A percentile compares a stretch with the other conserved stretches of the same genome.
Evolutionary conservation across 257 asterid genomes (phyloP).

Genomic region (Leonotis leonurus): DNA sequence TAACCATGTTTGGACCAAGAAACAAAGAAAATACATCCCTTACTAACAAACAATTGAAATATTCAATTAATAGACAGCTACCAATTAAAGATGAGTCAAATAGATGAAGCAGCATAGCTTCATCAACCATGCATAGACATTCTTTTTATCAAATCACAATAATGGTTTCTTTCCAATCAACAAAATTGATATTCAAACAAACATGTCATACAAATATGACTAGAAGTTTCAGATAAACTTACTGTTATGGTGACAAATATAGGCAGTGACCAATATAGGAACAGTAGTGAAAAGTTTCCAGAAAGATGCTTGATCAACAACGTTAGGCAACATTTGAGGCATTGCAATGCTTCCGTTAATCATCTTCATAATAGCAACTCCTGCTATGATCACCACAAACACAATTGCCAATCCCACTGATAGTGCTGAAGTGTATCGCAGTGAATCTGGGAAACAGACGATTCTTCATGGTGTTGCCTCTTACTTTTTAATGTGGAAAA

Average conservation of each 20-base stretch:
- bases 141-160: background rate
- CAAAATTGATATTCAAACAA: background rate
- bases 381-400: slow-evolving; percentile 79
- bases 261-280: slow-evolving; percentile 83
- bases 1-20: background rate
- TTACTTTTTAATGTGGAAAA: background rate
- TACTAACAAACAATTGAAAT: background rate
- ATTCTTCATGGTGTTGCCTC: slow-evolving; percentile 11
- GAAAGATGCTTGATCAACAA: slow-evolving; percentile 77
- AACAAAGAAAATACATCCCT: background rate
- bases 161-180: background rate
- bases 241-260: slow-evolving; percentile 85
- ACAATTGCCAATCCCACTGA: slow-evolving; percentile 72
- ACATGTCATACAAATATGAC: too few species aligned
- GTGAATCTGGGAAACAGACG: slow-evolving; percentile 52
- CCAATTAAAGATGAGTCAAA: too few species aligned
- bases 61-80: too few species aligned
- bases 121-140: background rate
- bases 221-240: slow-evolving; percentile 20
- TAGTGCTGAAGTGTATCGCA: slow-evolving; percentile 85
- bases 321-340: slow-evolving; percentile 64
- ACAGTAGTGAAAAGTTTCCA: slow-evolving; percentile 83
- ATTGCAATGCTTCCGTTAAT: slow-evolving; percentile 65
- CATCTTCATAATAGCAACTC: slow-evolving; percentile 51
- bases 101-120: background rate